Percentiles rank a stretch among this genome's conserved stretches.
Evolutionary conservation across 495 filamentous ascomycete species (phyloP).

Genomic region (Xylaria venustula): DNA sequence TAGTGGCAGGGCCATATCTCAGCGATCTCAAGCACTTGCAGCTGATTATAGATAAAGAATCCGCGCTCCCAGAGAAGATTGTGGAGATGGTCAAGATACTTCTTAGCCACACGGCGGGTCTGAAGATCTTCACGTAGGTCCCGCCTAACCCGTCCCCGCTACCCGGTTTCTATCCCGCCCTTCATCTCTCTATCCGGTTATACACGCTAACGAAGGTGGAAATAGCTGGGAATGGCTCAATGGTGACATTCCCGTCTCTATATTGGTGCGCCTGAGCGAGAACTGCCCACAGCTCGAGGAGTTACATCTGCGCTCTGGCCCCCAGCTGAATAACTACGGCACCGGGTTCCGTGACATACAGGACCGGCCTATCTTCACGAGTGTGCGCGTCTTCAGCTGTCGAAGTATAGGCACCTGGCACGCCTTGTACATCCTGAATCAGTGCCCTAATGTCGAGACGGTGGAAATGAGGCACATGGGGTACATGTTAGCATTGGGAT

Average conservation of each 20-base stretch:
- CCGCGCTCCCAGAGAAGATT: neutral
- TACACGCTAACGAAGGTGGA: neutral
- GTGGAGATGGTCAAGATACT: neutral
- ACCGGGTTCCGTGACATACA: neutral
- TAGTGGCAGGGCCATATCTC: slow-evolving; percentile 7
- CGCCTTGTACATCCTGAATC: neutral
- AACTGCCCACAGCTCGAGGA: neutral
- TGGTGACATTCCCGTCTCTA: slow-evolving; percentile 2
- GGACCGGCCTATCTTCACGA: neutral
- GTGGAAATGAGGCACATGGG: neutral
- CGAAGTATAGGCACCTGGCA: neutral
- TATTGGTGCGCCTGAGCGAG: neutral
- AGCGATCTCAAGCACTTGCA: neutral
- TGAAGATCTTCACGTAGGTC: slow-evolving; percentile 7
- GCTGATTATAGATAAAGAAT: neutral
- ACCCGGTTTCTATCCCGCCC: no score
- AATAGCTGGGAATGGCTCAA: slow-evolving; percentile 6
- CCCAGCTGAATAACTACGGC: neutral
- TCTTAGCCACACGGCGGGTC: neutral
- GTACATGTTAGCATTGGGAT: neutral
- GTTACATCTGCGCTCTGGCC: neutral
- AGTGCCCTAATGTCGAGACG: slow-evolving; percentile 1
- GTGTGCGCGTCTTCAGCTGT: neutral
- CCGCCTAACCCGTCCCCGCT: neutral
- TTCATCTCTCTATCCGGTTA: neutral